phyloP scores from a whole-genome alignment of 768 basidiomycete species.

The Russula ochroleuca region DNA sequence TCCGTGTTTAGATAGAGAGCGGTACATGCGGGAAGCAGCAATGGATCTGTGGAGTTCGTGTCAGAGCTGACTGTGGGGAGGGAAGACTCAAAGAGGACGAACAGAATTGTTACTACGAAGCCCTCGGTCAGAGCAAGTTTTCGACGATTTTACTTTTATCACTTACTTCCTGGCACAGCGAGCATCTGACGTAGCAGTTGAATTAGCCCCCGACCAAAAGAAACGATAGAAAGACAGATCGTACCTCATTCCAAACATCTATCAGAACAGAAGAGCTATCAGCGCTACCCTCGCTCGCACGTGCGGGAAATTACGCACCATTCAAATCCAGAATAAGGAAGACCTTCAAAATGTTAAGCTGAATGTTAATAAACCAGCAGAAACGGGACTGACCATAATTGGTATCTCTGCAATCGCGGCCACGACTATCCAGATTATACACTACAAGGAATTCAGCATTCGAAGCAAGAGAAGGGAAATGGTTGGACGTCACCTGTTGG shows the following conservation, averaged over 20 bases:
- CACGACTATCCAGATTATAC: constrained; percentile 12
- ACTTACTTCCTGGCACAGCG: background rate
- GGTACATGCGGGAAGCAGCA: constrained; percentile 19
- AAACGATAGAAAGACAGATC: background rate
- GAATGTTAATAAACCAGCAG: background rate
- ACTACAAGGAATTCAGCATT: background rate
- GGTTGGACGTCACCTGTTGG: constrained; percentile 10
- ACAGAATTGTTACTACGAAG: constrained; percentile 6
- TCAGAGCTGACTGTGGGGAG: background rate
- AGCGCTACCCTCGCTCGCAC: background rate
- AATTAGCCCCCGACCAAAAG: background rate
- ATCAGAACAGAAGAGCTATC: background rate
- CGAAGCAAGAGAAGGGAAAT: background rate
- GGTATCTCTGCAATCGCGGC: constrained; percentile 1
- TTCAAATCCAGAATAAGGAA: constrained; percentile 15
- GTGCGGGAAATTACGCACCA: background rate
- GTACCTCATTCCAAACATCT: constrained; percentile 17
- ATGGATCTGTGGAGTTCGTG: constrained; percentile 1
- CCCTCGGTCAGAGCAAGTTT: background rate
- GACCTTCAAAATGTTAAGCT: background rate
- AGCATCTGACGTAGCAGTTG: constrained; percentile 11
- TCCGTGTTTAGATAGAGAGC: constrained; percentile 2
- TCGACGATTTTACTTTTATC: background rate
- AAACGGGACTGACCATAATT: background rate
- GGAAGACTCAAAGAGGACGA: background rate